Percentiles rank a stretch among this genome's conserved stretches.
Conservation (phyloP, 805 yeast species). For the Starmerella vitae region DNA sequence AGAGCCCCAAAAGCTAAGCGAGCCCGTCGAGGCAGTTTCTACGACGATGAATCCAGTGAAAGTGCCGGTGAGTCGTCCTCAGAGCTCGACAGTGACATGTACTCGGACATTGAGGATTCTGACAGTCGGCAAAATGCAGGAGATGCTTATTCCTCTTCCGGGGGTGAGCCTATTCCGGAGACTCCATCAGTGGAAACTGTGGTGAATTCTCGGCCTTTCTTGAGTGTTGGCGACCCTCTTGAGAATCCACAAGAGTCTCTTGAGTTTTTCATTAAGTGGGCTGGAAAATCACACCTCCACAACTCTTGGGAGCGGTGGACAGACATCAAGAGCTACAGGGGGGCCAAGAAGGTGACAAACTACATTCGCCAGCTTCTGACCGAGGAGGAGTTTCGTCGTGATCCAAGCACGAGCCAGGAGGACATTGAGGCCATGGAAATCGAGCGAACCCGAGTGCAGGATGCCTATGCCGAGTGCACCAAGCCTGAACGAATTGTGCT, state of each 20-base stretch:
- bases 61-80: not conserved
- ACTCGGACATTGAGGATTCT: constrained; percentile 5
- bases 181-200: constrained; percentile 35
- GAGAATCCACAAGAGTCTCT: constrained; percentile 46
- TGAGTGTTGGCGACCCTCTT: constrained; percentile 26
- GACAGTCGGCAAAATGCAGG: too few relatives aligned
- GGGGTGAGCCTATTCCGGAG: not conserved
- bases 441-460: constrained; percentile 72
- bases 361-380: constrained; percentile 62
- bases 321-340: constrained; percentile 38
- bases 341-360: constrained; percentile 77
- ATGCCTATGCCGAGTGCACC: constrained; percentile 70
- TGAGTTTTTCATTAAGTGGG: constrained; percentile 65
- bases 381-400: constrained; percentile 65
- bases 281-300: constrained; percentile 75
- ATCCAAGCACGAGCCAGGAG: constrained; percentile 73
- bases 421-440: constrained; percentile 89
- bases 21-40: constrained; percentile 14
- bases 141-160: constrained; percentile 5
- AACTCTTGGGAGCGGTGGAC: constrained; percentile 82
- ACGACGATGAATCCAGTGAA: constrained; percentile 20
- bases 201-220: constrained; percentile 40
- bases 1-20: not conserved
- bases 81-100: constrained; percentile 4
- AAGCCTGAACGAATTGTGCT: constrained; percentile 83